Base-by-base conservation (phyloP, 257 asterid genomes). In the Mitragyna speciosa region DNA sequence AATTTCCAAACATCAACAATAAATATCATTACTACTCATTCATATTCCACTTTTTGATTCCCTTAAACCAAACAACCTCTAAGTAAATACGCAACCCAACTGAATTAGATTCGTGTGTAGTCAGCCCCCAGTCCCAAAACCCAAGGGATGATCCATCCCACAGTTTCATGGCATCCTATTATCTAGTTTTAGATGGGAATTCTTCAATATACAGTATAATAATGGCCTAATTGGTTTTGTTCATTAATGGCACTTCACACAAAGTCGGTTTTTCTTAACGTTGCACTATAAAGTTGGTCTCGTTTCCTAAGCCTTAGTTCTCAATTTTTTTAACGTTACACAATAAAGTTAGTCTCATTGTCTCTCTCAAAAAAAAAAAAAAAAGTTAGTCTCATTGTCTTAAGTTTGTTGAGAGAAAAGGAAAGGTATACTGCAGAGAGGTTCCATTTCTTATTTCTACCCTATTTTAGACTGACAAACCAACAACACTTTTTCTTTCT, bases 371-470 rank as follows among this genome's bases (percentile, higher is more conserved):
- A n/a, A n/a, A n/a, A n/a, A n/a, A n/a, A n/a, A n/a, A n/a, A n/a
- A n/a, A 61, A 24, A 58, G 70, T 7, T 39, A 19, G 8, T 28
- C 33, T 47, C 24, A 24, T 30, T 45, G 41, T 48, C 31, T 45
- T 81, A 31, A 26, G 79, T 90, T 87, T 86, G 91, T 87, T 84
- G 89, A 75, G 80, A 45, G 89, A 89, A 80, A 87, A 84, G 64
- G 91, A 87, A 84, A 90, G 91, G 81, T 58, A n/a, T 15, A 12
- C 0, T n/a, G 0, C 83, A 85, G 88, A 85, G 87, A 85, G 84
- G 86, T 64, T 47, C 78, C 31, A 76, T 47, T 81, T 70, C 70
- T 17, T 14, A 30, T n/a, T 30, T 47, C 11, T 7, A 77, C 31
- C 9, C n/a, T 58, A 39, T 33, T 45, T 51, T 43, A 33, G 79